Base-by-base conservation (phyloP, 257 asterid species). In the Solanum appendiculatum region DNA sequence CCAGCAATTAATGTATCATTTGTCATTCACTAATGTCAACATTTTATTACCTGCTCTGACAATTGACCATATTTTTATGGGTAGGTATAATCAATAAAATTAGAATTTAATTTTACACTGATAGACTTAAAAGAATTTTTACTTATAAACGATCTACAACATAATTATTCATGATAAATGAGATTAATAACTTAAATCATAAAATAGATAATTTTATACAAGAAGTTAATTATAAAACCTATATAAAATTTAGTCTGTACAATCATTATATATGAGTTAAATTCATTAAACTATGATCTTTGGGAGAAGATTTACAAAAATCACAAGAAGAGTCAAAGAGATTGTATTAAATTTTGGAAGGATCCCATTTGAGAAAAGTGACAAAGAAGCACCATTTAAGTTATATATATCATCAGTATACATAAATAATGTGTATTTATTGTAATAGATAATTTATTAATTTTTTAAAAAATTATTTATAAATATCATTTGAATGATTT, bases 281-380 rank as follows among this genome's bases (percentile, higher is more conserved):
- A 40, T n/a, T 42, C 73, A 73, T 77, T 33, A 13, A 37, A 64
- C 37, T 20, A 66, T 34, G n/a, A 85, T 77, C 39, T 16, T 64
- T 68, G 48, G 82, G 39, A 63, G 1, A 21, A 6, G 63, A 83
- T 66, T 54, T 37, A 58, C 86, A 78, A 8, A 8, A 64, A 78
- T 74, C 84, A 81, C 85, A n/a, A 33, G 83, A 44, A 85, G 20
- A 75, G 60, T 56, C 68, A 33, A 85, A 64, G 40, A 83, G 25
- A 42, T 85, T 60, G 34, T 48, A 14, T 46, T 63, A 86, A 23
- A 58, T 36, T 40, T 60, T 54, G 58, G 81, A 84, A 60, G 87
- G 88, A 23, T 34, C 91, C 88, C 75, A 54, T 87, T 36, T 29
- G 31, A 58, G 27, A 46, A 85, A 85, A 64, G 29, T 72, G 88